phyloP scores from a whole-genome alignment of 352 stramenopile species.

The Pelagophyceae sp. region DNA sequence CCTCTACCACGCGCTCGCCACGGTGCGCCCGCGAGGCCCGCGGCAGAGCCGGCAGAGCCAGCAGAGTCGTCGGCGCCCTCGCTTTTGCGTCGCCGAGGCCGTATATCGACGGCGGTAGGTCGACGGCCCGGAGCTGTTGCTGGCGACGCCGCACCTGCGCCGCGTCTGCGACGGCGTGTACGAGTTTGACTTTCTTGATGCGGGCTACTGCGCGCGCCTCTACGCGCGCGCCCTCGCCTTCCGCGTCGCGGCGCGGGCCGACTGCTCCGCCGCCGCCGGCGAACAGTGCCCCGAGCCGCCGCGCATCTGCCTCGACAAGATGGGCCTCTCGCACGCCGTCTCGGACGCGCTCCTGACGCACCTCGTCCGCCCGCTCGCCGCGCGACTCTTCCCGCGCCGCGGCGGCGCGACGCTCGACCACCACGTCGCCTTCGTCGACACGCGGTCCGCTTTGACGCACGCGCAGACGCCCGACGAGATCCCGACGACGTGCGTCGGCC shows the following conservation, averaged over 20 bases:
- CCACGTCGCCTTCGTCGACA: slow-evolving; percentile 18
- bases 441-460: background rate
- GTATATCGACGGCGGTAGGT: too few relatives aligned
- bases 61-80: too few relatives aligned
- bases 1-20: background rate
- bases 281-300: background rate
- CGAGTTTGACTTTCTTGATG: background rate
- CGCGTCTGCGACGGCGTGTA: background rate
- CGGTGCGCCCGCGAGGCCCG: too few relatives aligned
- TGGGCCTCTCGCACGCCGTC: background rate
- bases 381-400: background rate
- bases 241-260: background rate
- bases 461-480: background rate
- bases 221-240: background rate
- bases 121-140: background rate
- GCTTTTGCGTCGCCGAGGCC: too few relatives aligned
- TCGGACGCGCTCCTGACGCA: background rate
- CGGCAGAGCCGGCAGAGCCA: too few relatives aligned
- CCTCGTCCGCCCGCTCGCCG: background rate
- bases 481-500: background rate
- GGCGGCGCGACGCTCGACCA: background rate
- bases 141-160: background rate
- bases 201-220: slow-evolving; percentile 1
- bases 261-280: background rate
- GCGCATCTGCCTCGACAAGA: slow-evolving; percentile 1